Evolutionary conservation across 2,329 filamentous ascomycete genomes (phyloP), one percentile per base, ranked within the genome.

Genomic region (Fusarium foetens): DNA sequence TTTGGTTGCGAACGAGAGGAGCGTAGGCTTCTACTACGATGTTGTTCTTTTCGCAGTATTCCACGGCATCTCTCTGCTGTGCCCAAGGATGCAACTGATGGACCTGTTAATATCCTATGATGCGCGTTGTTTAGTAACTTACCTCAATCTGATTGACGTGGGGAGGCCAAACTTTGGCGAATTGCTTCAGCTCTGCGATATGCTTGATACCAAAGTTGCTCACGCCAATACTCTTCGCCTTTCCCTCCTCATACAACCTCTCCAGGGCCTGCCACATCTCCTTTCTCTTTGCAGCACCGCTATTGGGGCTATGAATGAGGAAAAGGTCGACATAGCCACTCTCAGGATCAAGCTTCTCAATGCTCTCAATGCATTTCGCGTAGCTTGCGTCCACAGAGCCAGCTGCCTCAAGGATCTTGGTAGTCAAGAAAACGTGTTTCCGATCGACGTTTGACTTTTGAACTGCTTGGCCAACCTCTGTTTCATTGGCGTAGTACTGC

Each of bases 131-230:
- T 79, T 14, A 8, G 2, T 3, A 2, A 31, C 83, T 72, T 77
- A 91, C 90, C 86, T 92, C 90, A 63, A 93, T 89, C 78, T 94
- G 92, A 76, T 92, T 92, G 11, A 92, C 89, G 10, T 89, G 87
- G 14, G 91, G 92, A 42, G 91, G 91, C 86, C 87, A 92, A 8
- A 89, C 83, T 62, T 86, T 86, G 29, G 90, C 90, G 76, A 87
- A 90, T 25, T 79, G 76, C 80, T 89, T 91, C 81, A 93, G 83
- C 76, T 91, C 89, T 75, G 93, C 88, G 39, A 94, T 89, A 73
- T 92, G 89, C 52, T 86, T 85, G 62, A 91, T 86, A 5, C 91
- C 91, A 76, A 88, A 93, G 75, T 93, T 94, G 80, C 90, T 92
- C 51, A 93, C 91, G 0, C 92, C 92, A 77, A 93, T 92, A 33